Percentiles rank a stretch among this genome's conserved stretches.
phyloP scores from a whole-genome alignment of 345 rosid species.

The Gossypium sturtianum region DNA sequence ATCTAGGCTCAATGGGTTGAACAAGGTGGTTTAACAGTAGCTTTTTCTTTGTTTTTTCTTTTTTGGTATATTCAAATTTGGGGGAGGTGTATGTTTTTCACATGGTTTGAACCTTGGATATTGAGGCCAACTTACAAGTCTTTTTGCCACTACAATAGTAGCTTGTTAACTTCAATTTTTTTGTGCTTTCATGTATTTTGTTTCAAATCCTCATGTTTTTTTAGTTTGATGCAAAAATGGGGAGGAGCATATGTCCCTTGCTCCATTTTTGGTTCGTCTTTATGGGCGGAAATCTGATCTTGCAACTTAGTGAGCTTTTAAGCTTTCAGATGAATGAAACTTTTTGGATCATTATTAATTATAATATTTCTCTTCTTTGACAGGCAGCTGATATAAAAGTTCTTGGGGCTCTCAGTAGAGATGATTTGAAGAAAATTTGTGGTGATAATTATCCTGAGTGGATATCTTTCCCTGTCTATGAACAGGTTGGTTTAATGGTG shows the following conservation, averaged over 20 bases:
- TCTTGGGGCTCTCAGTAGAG: conserved; percentile 81
- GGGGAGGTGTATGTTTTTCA: no score
- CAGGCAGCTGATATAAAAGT: conserved; percentile 95
- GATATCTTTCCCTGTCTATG: conserved; percentile 96
- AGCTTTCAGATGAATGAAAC: background rate
- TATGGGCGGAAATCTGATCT: background rate
- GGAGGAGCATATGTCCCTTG: background rate
- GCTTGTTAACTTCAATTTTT: no score
- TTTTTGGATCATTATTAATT: background rate
- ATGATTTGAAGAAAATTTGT: conserved; percentile 88
- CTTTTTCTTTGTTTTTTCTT: no score
- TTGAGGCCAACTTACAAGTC: no score
- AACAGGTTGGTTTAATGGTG: conserved; percentile 53
- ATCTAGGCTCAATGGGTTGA: no score
- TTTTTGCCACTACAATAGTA: no score
- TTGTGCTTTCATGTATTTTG: no score
- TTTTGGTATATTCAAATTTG: no score
- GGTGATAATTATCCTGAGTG: conserved; percentile 96
- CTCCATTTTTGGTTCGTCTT: background rate
- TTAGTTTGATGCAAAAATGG: background rate
- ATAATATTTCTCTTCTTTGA: background rate
- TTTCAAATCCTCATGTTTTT: no score
- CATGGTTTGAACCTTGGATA: no score
- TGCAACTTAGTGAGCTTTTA: background rate
- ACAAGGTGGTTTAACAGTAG: no score